These are phyloP conservation scores for Aspergillus ochraceoroseus DNA, from an alignment of 2,329 filamentous ascomycete species.

Conservation along the genomic window DNA sequence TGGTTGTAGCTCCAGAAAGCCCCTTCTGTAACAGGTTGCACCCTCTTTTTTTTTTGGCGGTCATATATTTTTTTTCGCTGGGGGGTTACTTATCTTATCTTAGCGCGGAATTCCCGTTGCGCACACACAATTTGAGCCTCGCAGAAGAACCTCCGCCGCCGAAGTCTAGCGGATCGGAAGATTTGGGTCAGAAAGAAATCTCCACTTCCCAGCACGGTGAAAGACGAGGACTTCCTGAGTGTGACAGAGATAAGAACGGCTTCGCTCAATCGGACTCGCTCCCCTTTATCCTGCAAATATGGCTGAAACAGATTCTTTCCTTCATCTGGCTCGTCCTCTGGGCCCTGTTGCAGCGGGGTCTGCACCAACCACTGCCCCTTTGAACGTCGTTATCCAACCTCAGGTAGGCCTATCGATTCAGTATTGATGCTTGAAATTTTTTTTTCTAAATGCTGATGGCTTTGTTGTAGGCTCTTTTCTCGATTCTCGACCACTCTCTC, in stretches of 20 bases:
- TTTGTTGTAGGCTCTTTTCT: constrained; percentile 56
- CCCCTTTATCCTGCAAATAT: constrained; percentile 55
- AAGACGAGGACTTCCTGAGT: constrained; percentile 20
- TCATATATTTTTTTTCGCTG: constrained; percentile 11
- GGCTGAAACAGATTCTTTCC: constrained; percentile 79
- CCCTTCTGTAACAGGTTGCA: too few species aligned
- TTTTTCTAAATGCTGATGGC: constrained; percentile 19
- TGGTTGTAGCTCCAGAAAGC: too few species aligned
- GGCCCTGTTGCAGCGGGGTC: constrained; percentile 74
- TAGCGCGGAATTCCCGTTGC: constrained; percentile 45
- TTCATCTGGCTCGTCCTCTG: constrained; percentile 89
- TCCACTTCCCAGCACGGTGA: constrained; percentile 30
- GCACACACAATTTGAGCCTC: constrained; percentile 42
- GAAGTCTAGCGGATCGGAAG: constrained; percentile 25
- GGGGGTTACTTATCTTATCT: constrained; percentile 43
- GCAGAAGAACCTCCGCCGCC: constrained; percentile 25
- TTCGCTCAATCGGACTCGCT: constrained; percentile 10
- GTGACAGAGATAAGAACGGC: constrained; percentile 12
- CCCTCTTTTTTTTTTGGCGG: too few species aligned
- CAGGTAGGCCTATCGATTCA: constrained; percentile 58
- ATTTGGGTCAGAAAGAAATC: constrained; percentile 30
- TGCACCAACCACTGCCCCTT: constrained; percentile 80
- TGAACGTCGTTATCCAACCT: constrained; percentile 91
- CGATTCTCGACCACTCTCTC: constrained; percentile 79
- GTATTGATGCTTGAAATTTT: background rate